phyloP scores from a whole-genome alignment of 2,329 filamentous ascomycete species.

The Pyrenophora graminea region DNA sequence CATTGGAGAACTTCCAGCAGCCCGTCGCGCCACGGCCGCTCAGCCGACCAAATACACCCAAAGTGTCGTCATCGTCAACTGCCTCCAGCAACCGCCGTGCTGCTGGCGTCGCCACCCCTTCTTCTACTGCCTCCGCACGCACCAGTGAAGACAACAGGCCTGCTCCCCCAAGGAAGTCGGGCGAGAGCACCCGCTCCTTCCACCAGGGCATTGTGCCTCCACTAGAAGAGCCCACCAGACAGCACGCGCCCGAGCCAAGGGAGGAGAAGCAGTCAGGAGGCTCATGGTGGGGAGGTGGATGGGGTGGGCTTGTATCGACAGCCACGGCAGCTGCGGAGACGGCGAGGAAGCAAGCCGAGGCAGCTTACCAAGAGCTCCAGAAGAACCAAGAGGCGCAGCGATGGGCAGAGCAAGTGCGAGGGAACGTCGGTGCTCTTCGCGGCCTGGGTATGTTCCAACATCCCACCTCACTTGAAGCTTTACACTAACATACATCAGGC shows the following conservation, averaged over 20 bases:
- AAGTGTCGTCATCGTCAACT: conserved; percentile 56
- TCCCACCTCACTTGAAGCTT: not conserved
- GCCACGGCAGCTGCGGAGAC: conserved; percentile 78
- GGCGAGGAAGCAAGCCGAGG: conserved; percentile 91
- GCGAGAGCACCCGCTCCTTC: conserved; percentile 73
- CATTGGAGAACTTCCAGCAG: conserved; percentile 54
- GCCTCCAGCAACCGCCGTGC: conserved; percentile 46
- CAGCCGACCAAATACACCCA: conserved; percentile 78
- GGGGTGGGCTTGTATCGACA: conserved; percentile 82
- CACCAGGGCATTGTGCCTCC: conserved; percentile 73
- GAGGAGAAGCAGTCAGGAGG: conserved; percentile 47
- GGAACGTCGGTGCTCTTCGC: conserved; percentile 79
- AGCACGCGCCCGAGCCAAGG: conserved; percentile 58
- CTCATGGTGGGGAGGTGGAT: conserved; percentile 66
- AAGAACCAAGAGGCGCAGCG: conserved; percentile 95
- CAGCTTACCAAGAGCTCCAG: conserved; percentile 90
- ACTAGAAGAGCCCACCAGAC: conserved; percentile 48
- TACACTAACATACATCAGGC: conserved; percentile 57
- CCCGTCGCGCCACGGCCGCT: conserved; percentile 62
- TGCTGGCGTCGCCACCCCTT: conserved; percentile 42
- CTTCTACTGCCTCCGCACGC: conserved; percentile 47
- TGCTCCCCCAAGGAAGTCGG: conserved; percentile 67
- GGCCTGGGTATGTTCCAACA: conserved; percentile 65
- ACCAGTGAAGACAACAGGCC: conserved; percentile 69
- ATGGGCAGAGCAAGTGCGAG: conserved; percentile 92